These are phyloP conservation scores for Fusarium floridanum DNA, from an alignment of 2,329 filamentous ascomycete genomes.

Conservation along the genomic window DNA sequence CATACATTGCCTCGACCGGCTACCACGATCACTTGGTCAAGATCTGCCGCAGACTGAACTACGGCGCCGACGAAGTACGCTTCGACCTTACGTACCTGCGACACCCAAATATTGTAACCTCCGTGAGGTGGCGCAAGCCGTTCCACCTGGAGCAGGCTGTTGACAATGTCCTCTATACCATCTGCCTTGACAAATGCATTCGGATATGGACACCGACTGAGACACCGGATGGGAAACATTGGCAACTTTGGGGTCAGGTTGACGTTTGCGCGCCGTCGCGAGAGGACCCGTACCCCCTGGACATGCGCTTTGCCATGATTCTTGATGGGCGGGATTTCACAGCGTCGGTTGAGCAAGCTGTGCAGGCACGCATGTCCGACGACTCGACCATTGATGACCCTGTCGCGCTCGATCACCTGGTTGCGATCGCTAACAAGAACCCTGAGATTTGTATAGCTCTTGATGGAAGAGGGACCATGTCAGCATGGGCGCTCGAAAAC, in stretches of 20 bases:
- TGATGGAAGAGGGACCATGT: slow-evolving; percentile 87
- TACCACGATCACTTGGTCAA: slow-evolving; percentile 87
- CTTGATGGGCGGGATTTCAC: slow-evolving; percentile 86
- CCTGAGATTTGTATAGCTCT: slow-evolving; percentile 90
- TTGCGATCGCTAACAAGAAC: slow-evolving; percentile 85
- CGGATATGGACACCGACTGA: slow-evolving; percentile 88
- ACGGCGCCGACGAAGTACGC: slow-evolving; percentile 83
- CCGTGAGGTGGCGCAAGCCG: slow-evolving; percentile 86
- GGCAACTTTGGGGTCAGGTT: slow-evolving; percentile 85
- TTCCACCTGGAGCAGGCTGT: slow-evolving; percentile 81
- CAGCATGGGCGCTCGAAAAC: slow-evolving; percentile 92
- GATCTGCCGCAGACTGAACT: slow-evolving; percentile 90
- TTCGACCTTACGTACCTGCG: slow-evolving; percentile 93
- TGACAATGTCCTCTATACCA: slow-evolving; percentile 91
- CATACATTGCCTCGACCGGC: slow-evolving; percentile 85
- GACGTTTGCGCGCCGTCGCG: slow-evolving; percentile 81
- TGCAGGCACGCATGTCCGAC: slow-evolving; percentile 69
- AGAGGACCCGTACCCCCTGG: slow-evolving; percentile 40
- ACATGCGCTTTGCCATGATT: slow-evolving; percentile 72
- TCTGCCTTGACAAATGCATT: slow-evolving; percentile 83
- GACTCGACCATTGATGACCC: slow-evolving; percentile 71
- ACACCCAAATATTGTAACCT: slow-evolving; percentile 86
- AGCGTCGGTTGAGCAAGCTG: slow-evolving; percentile 80
- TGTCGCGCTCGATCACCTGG: slow-evolving; percentile 82
- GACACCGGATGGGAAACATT: slow-evolving; percentile 75